Evolutionary conservation across 2,329 filamentous ascomycete genomes (phyloP).

Genomic region (Peltaster fructicola): DNA sequence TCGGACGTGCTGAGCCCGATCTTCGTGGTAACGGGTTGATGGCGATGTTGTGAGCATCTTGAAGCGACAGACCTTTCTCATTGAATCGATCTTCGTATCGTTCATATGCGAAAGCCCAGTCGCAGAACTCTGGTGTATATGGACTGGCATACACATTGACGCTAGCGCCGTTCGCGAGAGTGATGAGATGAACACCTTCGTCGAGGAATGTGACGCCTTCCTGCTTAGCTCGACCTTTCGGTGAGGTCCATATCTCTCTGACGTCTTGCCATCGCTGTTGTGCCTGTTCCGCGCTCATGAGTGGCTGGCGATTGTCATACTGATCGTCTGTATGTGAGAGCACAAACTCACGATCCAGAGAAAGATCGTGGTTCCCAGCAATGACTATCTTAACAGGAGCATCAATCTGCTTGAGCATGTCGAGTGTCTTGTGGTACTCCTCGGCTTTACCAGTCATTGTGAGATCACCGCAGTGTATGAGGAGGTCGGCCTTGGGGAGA

Average conservation of each 20-base stretch:
- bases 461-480: conserved; percentile 42
- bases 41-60: conserved; percentile 17
- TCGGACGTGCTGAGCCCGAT: conserved; percentile 18
- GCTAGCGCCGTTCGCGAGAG: conserved; percentile 29
- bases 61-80: conserved; percentile 12
- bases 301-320: conserved; percentile 3
- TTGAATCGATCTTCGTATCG: conserved; percentile 36
- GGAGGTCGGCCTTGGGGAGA: conserved; percentile 33
- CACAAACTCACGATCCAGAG: conserved; percentile 27
- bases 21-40: conserved; percentile 20
- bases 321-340: conserved; percentile 4
- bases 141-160: conserved; percentile 36
- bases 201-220: conserved; percentile 38
- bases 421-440: conserved; percentile 31
- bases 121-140: conserved; percentile 38
- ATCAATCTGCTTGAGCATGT: conserved; percentile 30
- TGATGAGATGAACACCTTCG: conserved; percentile 33
- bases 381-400: conserved; percentile 44
- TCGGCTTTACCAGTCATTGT: conserved; percentile 31
- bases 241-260: conserved; percentile 8
- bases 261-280: conserved; percentile 6
- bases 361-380: conserved; percentile 45
- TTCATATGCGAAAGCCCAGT: conserved; percentile 39
- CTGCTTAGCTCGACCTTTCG: conserved; percentile 16
- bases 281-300: conserved; percentile 3